Conservation (phyloP, 495 filamentous ascomycete species). For the Lasiosphaeriaceae sp. region DNA sequence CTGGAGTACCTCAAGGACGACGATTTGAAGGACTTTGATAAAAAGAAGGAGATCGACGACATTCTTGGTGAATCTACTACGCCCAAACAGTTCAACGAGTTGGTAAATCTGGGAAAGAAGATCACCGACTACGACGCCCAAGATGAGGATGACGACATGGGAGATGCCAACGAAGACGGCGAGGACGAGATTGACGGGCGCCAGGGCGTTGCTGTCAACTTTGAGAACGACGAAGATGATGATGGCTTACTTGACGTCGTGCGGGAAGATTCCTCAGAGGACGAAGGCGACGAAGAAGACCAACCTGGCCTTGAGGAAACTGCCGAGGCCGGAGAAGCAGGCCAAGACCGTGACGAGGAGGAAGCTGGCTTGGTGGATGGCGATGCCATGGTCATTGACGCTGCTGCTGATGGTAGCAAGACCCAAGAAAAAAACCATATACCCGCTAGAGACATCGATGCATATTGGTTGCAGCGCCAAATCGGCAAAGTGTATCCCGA, state of each 20-base stretch:
- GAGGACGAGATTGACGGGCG: slow-evolving; percentile 87
- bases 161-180: slow-evolving; percentile 58
- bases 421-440: slow-evolving; percentile 60
- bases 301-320: slow-evolving; percentile 52
- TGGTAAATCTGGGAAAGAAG: slow-evolving; percentile 96
- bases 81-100: slow-evolving; percentile 92
- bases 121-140: slow-evolving; percentile 98
- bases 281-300: slow-evolving; percentile 72
- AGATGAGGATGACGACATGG: slow-evolving; percentile 92
- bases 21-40: slow-evolving; percentile 94
- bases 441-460: slow-evolving; percentile 84
- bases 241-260: slow-evolving; percentile 76
- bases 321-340: slow-evolving; percentile 50
- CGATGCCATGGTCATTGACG: slow-evolving; percentile 81
- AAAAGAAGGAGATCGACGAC: slow-evolving; percentile 96
- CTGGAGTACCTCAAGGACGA: slow-evolving; percentile 93
- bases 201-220: slow-evolving; percentile 95
- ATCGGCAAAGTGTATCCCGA: slow-evolving; percentile 85
- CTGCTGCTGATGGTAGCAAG: slow-evolving; percentile 38
- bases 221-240: slow-evolving; percentile 89
- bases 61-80: slow-evolving; percentile 76
- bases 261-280: slow-evolving; percentile 81
- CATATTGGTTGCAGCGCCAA: slow-evolving; percentile 94
- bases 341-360: slow-evolving; percentile 50
- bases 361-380: slow-evolving; percentile 46